Evolutionary conservation across 208 protist genomes (phyloP).

Genomic region (Angomonas ambiguus): DNA sequence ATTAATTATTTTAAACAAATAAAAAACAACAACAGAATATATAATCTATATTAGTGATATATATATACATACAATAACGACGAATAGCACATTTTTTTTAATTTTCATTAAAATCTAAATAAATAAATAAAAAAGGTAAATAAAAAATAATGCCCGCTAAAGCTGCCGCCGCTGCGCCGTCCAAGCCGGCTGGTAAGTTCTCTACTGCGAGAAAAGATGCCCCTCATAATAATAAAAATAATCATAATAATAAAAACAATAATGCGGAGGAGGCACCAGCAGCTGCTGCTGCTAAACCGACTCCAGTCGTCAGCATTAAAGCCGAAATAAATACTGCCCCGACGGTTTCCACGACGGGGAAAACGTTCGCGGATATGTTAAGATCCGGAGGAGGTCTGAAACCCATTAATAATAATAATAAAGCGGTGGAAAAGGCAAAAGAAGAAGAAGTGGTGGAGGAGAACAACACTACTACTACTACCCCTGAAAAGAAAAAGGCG

Average conservation of each 20-base stretch:
- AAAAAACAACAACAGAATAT: too few relatives aligned
- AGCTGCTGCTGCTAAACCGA: constrained; percentile 2
- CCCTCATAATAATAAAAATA: background rate
- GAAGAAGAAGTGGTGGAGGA: too few relatives aligned
- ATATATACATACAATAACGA: too few relatives aligned
- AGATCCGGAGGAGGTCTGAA: too few relatives aligned
- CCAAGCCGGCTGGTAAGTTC: constrained; percentile 11
- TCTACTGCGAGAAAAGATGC: constrained; percentile 2
- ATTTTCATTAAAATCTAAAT: background rate
- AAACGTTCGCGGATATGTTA: too few relatives aligned
- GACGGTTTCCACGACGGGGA: background rate
- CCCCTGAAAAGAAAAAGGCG: too few relatives aligned
- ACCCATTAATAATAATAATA: background rate
- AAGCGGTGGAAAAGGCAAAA: background rate
- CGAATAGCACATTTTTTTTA: background rate
- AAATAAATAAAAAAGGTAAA: background rate
- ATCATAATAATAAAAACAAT: background rate
- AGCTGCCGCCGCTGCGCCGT: too few relatives aligned
- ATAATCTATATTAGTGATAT: too few relatives aligned
- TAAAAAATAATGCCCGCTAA: background rate
- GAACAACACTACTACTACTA: too few relatives aligned
- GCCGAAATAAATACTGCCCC: background rate
- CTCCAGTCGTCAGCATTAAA: background rate
- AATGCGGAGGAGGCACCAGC: background rate
- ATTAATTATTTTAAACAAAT: too few relatives aligned